A percentile compares a stretch with the other conserved stretches of the same genome.
phyloP scores from a whole-genome alignment of 2,329 filamentous ascomycete species.

The Stachybotrys elegans region DNA sequence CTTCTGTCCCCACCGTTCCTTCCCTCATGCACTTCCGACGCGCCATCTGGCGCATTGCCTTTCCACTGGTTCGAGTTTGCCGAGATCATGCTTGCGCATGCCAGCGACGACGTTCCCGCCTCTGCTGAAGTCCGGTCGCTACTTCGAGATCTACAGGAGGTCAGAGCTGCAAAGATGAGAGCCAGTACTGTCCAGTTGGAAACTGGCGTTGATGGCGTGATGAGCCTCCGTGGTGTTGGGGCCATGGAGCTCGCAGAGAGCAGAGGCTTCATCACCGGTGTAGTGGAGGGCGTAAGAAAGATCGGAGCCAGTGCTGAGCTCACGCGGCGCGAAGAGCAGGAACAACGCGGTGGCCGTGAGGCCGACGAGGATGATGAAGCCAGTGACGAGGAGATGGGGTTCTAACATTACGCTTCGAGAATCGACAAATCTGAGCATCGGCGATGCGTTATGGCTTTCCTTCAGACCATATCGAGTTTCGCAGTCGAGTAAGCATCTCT shows the following conservation, averaged over 20 bases:
- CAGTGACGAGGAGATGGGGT: constrained; percentile 49
- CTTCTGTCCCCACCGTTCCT: constrained; percentile 70
- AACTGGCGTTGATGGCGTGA: constrained; percentile 65
- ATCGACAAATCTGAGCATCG: too few relatives aligned
- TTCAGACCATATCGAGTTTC: too few relatives aligned
- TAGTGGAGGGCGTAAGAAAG: constrained; percentile 82
- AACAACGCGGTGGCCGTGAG: constrained; percentile 55
- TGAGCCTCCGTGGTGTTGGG: constrained; percentile 69
- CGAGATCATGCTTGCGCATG: constrained; percentile 80
- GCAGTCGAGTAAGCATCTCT: too few relatives aligned
- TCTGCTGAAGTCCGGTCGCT: constrained; percentile 70
- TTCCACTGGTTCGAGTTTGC: constrained; percentile 95
- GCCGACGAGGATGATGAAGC: constrained; percentile 57
- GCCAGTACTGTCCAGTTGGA: constrained; percentile 68
- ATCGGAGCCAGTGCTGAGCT: constrained; percentile 78
- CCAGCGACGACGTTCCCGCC: constrained; percentile 73
- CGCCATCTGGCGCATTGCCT: constrained; percentile 67
- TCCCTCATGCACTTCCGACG: constrained; percentile 64
- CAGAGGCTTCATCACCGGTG: constrained; percentile 74
- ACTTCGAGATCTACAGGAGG: constrained; percentile 78
- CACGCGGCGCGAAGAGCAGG: constrained; percentile 70
- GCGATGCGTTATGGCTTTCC: too few relatives aligned
- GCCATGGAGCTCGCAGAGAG: constrained; percentile 91
- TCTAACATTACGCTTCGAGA: too few relatives aligned
- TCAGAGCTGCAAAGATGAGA: constrained; percentile 83